Evolutionary conservation across 306 rosid species (phyloP), one percentile per base, ranked within the genome.

Genomic region (Abrus pulchellus): DNA sequence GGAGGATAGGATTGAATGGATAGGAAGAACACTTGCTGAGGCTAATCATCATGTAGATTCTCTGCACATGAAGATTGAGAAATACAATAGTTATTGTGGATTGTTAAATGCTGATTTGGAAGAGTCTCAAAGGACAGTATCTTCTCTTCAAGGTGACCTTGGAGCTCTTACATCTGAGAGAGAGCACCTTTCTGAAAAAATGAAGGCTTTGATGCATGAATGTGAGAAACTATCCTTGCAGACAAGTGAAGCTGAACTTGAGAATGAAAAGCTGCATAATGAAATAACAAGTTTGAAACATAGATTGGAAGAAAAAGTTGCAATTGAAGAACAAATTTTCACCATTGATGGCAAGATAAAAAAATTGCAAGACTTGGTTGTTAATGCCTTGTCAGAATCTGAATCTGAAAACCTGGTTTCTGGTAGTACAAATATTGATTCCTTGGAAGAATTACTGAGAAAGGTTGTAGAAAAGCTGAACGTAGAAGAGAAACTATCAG

Each of bases 1-100:
- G 8, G 97, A 89, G 55, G 94, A 84, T 80, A 91, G 87, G 81
- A 91, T 95, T 75, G 96, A 93, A 81, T 93, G 99, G 95, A 74
- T 95, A 65, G 87, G 92, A 56, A 86, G 72, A 78, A 90, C 90
- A 7, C 92, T 95, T 62, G 81, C 76, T 3, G 97, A 91, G 84
- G 94, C 91, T 80, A 90, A 87, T 79, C 84, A 82, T 77, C 91
- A 89, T 57, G 86, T 82, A 65, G 85, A 83, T 27, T 86, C 97
- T 86, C 82, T 95, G 72, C 98, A 83, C 87, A 84, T 88, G 89
- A 91, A 90, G 87, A 83, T 95, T 79, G 87, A 82, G 85, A 79
- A 87, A 79, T 88, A 92, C 44, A 97, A 95, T 79, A 92, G 84
- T 85, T 83, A 78, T 74, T 85, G 90, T 85, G 94, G 85, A 72